These are phyloP conservation scores for Bipolaris gigantea DNA, from an alignment of 2,329 filamentous ascomycete species.

Conservation along the genomic window DNA sequence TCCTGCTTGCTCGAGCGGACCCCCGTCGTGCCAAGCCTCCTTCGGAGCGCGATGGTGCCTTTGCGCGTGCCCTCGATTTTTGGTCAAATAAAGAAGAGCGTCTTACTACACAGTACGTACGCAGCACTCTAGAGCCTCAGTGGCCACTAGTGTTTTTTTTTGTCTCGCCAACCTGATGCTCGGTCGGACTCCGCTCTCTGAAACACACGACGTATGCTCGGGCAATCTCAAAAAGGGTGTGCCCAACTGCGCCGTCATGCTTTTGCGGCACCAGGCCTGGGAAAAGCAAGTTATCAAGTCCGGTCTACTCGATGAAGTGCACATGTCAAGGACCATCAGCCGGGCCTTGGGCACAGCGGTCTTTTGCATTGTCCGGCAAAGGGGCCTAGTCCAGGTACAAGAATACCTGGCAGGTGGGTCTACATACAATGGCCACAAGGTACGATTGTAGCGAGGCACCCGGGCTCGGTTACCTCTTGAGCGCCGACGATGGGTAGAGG, in stretches of 20 bases:
- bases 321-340: not conserved
- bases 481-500: not conserved
- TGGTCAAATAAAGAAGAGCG: not conserved
- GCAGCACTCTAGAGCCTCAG: not conserved
- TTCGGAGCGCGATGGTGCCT: slow-evolving; percentile 8
- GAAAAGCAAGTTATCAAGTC: not conserved
- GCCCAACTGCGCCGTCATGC: not conserved
- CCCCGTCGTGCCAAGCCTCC: slow-evolving; percentile 13
- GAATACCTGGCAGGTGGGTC: not conserved
- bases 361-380: not conserved
- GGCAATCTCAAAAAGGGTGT: not conserved
- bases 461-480: not conserved
- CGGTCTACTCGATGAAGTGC: not conserved
- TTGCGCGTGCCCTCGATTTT: not conserved
- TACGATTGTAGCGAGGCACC: not conserved
- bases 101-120: not conserved
- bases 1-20: slow-evolving; percentile 15
- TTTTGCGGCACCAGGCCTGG: slow-evolving; percentile 1
- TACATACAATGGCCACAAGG: not conserved
- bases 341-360: not conserved
- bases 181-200: not conserved
- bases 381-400: not conserved
- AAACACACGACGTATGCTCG: not conserved
- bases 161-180: not conserved
- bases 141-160: not conserved